Base-by-base conservation (phyloP, 257 asterid genomes). In the Solanum megistacrolobum region DNA sequence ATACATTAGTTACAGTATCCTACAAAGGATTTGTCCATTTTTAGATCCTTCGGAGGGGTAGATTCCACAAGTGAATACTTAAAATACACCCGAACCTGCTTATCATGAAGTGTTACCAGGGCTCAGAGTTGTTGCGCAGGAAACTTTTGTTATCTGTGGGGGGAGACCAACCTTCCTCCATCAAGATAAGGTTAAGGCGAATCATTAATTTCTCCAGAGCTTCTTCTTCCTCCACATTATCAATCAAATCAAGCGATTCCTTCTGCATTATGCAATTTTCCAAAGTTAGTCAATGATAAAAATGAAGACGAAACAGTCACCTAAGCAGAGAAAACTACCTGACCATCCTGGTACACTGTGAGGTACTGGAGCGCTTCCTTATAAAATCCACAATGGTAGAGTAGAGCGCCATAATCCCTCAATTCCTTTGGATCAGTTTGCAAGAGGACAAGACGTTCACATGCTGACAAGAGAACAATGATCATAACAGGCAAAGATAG, bases 371-470 rank as follows among this genome's bases (percentile, higher is more conserved):
- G 89, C 38, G 98, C 89, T 87, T 94, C 94, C 90, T 92, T 91
- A 31, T 94, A 95, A 92, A 93, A 92, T 90, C 97, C 98, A 86
- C 98, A 95, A 86, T 95, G 98, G 91, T 95, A 95, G 83, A 95
- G 94, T 74, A 95, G 96, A 91, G 87, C 91, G 12, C 93, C 93
- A 72, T 95, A 95, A 90, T 95, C 98, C 90, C 98, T 92, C 87
- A 94, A 89, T 72, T 94, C 98, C 86, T 87, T 92, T 6, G 94
- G 93, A 75, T 93, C 97, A 27, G 94, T 87, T 88, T 91, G 88
- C 85, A 95, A 91, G 88, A 93, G 88, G 92, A 95, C 93, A 87
- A 95, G 98, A 83, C 95, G 98, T 87, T 95, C 98, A 23, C 97
- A 95, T 5, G 98, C 98, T 95, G 96, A 86, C 62, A 83, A 91